Percentiles rank a stretch among this genome's conserved stretches.
Evolutionary conservation across 2,329 filamentous ascomycete genomes (phyloP).

Genomic region (Scorias spongiosa): DNA sequence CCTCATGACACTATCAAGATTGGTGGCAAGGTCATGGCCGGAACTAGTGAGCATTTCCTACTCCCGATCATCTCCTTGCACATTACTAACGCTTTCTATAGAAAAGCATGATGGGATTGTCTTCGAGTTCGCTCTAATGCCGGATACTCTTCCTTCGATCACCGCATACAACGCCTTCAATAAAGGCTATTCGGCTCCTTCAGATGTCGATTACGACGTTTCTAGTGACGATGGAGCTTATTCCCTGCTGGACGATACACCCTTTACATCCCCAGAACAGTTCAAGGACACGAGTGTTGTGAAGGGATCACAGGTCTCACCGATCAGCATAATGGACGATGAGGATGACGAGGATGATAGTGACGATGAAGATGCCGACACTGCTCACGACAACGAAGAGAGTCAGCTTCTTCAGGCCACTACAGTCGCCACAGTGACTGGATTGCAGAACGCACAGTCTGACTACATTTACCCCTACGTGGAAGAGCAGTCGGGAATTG

Average conservation of each 20-base stretch:
- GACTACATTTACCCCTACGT: too few species aligned
- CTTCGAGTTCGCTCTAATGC: slow-evolving; percentile 8
- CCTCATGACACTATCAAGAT: slow-evolving; percentile 18
- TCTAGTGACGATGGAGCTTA: not conserved
- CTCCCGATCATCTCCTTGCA: not conserved
- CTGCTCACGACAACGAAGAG: too few species aligned
- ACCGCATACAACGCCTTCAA: slow-evolving; percentile 1
- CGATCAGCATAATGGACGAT: not conserved
- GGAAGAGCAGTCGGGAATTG: too few species aligned
- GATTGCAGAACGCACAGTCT: too few species aligned
- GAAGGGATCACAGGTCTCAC: not conserved
- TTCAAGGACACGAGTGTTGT: not conserved
- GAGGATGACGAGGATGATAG: not conserved
- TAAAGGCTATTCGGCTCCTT: slow-evolving; percentile 10
- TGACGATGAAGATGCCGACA: not conserved
- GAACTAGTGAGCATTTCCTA: slow-evolving; percentile 9
- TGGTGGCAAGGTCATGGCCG: slow-evolving; percentile 15
- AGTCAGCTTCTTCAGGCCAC: too few species aligned
- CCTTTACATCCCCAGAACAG: not conserved
- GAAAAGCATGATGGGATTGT: slow-evolving; percentile 15
- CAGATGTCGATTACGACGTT: slow-evolving; percentile 10
- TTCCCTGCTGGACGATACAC: not conserved
- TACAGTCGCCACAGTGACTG: too few species aligned
- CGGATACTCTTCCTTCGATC: slow-evolving; percentile 2
- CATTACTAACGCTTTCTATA: slow-evolving; percentile 2